A percentile compares a stretch with the other conserved stretches of the same genome.
Conservation (phyloP, 495 filamentous ascomycete species). For the Rusavskia elegans region DNA sequence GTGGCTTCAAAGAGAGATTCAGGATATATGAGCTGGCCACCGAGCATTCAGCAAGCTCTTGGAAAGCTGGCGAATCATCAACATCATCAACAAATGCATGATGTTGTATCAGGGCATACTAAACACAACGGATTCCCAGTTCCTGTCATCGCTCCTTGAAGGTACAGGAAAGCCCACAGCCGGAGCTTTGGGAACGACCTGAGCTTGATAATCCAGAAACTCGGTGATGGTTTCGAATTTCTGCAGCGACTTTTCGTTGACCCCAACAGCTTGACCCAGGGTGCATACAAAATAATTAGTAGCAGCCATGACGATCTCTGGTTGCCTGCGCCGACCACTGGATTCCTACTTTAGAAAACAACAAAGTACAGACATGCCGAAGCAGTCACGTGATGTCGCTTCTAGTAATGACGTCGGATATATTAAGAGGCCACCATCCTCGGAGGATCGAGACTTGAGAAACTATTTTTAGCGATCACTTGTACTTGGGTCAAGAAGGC, state of each 20-base stretch:
- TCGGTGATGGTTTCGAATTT: slow-evolving; percentile 26
- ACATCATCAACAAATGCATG: no score
- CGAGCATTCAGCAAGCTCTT: neutral
- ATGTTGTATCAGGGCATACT: slow-evolving; percentile 1
- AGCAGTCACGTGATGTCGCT: no score
- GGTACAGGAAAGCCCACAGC: slow-evolving; percentile 30
- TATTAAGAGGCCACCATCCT: no score
- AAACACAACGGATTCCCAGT: slow-evolving; percentile 13
- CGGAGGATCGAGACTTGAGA: no score
- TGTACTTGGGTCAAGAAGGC: no score
- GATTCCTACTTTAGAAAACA: no score
- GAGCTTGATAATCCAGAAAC: slow-evolving; percentile 28
- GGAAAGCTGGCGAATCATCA: neutral
- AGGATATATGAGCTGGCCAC: neutral
- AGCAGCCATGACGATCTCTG: neutral
- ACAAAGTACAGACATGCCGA: no score
- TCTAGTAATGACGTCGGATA: no score
- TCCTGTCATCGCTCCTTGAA: neutral
- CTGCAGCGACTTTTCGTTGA: slow-evolving; percentile 14
- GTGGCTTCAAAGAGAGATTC: no score
- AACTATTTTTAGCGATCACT: no score
- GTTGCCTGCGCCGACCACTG: no score
- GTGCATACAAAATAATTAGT: slow-evolving; percentile 37
- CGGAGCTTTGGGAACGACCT: slow-evolving; percentile 12
- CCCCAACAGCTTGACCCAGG: slow-evolving; percentile 25